Evolutionary conservation across 371 early-diverging fungal genomes (phyloP), one percentile per base, ranked within the genome.

Genomic region (Dinochytrium kinnereticum): DNA sequence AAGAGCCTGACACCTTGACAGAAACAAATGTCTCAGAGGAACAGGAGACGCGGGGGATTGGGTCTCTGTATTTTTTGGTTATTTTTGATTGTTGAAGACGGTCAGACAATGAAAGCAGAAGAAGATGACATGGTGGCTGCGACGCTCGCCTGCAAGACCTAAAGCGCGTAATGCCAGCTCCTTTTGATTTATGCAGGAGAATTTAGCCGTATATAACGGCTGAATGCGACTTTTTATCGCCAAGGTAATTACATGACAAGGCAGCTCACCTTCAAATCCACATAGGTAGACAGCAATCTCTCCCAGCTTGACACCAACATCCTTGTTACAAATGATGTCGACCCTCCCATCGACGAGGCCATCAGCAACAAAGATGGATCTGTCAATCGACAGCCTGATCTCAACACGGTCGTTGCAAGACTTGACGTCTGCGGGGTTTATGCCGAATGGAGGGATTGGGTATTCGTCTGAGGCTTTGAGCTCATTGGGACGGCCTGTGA

Each of bases 191-290:
- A n/a, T n/a, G n/a, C n/a, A n/a, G n/a, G n/a, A n/a, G n/a, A n/a
- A n/a, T n/a, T n/a, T n/a, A n/a, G n/a, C n/a, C n/a, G n/a, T n/a
- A n/a, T n/a, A n/a, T n/a, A n/a, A n/a, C n/a, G n/a, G n/a, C n/a
- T 10, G 24, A 24, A 40, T 51, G n/a, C 64, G 66, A 31, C 61
- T 61, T 36, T 61, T 31, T 17, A 61, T 49, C 37, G 38, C 13
- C 24, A 28, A 44, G 37, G 17, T 1, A 26, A n/a, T 31, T 10
- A 17, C 37, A 2, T 51, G 36, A 1, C 19, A 49, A 24, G 61
- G 33, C 1, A 68, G 19, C 15, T 68, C 68, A 73, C 77, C 77
- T 70, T 80, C 84, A 38, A 72, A 78, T 5, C 84, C 84, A 44
- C 76, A 38, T 3, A 83, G 69, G 33, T 79, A 72, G 3, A 83